A percentile compares a stretch with the other conserved stretches of the same genome.
phyloP scores from a whole-genome alignment of 306 rosid genomes.

The Dalbergia oliveri region DNA sequence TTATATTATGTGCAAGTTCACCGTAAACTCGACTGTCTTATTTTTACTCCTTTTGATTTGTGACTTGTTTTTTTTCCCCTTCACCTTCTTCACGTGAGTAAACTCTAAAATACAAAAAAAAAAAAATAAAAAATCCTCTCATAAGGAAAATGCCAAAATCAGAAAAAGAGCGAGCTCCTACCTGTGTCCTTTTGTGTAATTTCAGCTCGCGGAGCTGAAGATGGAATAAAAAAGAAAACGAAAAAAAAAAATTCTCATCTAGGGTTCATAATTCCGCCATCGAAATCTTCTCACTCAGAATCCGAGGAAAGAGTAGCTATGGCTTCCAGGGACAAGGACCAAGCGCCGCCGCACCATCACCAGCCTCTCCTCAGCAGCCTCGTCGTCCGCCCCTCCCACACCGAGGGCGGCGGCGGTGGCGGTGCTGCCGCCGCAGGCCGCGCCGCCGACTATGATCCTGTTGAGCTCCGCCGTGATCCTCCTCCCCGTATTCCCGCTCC shows the following conservation, averaged over 20 bases:
- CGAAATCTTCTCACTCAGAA: too few relatives aligned
- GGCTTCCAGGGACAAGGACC: slow-evolving; percentile 37
- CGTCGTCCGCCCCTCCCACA: slow-evolving; percentile 39
- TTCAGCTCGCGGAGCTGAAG: background rate
- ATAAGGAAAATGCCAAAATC: background rate
- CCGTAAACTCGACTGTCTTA: too few relatives aligned
- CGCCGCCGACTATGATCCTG: slow-evolving; percentile 49
- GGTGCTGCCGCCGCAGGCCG: slow-evolving; percentile 31
- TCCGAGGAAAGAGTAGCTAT: background rate
- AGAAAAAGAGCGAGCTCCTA: background rate
- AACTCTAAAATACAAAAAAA: too few relatives aligned
- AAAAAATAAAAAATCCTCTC: too few relatives aligned
- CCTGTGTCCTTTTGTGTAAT: slow-evolving; percentile 1
- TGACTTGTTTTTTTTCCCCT: too few relatives aligned
- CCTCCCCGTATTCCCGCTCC: slow-evolving; percentile 38
- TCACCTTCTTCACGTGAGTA: too few relatives aligned
- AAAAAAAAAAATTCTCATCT: background rate
- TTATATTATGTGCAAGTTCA: too few relatives aligned
- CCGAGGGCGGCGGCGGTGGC: background rate
- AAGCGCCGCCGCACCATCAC: slow-evolving; percentile 31
- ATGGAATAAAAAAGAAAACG: background rate
- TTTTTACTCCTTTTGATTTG: too few relatives aligned
- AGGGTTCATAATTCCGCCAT: slow-evolving; percentile 43
- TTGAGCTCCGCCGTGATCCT: slow-evolving; percentile 46
- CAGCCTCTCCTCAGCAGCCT: slow-evolving; percentile 44